A percentile compares a stretch with the other conserved stretches of the same genome.
phyloP scores from a whole-genome alignment of 257 asterid species.

The Nicotiana undulata region DNA sequence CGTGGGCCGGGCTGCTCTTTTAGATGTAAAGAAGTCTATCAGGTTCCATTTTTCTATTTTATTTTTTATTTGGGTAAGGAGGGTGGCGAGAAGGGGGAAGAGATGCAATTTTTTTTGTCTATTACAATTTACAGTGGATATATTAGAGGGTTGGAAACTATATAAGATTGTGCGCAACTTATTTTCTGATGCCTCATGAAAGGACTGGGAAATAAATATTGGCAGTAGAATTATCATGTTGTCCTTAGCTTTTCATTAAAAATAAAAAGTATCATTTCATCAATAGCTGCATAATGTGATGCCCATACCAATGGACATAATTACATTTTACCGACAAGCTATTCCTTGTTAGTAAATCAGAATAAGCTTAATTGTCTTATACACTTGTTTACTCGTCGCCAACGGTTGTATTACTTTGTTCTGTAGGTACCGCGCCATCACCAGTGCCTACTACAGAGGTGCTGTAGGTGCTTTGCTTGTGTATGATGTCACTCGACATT shows the following conservation, averaged over 20 bases:
- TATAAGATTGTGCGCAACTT: neutral
- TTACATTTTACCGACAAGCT: neutral
- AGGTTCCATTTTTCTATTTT: neutral
- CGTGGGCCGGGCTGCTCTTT: too few species aligned
- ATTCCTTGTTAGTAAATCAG: neutral
- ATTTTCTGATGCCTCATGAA: neutral
- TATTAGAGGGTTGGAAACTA: neutral
- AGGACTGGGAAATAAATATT: neutral
- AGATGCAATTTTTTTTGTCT: neutral
- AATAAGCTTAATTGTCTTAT: neutral
- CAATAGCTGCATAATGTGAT: neutral
- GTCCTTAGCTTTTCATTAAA: too few species aligned
- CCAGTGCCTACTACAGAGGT: conserved; percentile 86
- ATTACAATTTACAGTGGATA: neutral
- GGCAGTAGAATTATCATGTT: neutral
- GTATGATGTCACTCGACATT: conserved; percentile 71
- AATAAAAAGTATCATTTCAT: neutral
- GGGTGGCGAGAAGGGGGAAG: neutral
- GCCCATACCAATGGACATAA: neutral
- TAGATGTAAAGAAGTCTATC: neutral
- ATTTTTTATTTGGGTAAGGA: neutral
- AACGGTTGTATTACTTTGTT: neutral
- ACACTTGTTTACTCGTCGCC: too few species aligned
- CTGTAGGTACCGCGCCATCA: conserved; percentile 75
- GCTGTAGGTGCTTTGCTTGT: conserved; percentile 89